phyloP scores from a whole-genome alignment of 768 basidiomycete species.

The Pleurotus citrinopileatus region DNA sequence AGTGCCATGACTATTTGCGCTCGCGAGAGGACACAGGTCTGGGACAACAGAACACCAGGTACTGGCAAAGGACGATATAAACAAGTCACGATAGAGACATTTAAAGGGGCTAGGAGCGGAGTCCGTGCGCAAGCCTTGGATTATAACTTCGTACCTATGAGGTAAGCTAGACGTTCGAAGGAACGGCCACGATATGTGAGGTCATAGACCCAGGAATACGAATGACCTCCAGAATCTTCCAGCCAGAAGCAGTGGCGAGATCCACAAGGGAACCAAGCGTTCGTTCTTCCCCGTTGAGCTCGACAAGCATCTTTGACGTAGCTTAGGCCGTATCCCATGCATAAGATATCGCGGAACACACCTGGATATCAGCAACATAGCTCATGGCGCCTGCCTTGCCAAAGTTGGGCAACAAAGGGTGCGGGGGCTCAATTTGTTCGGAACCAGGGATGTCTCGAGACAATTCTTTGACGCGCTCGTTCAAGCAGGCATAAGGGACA shows the following conservation, averaged over 20 bases:
- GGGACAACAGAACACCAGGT: no score
- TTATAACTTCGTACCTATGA: no score
- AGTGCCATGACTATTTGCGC: no score
- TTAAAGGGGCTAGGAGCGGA: no score
- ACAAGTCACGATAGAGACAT: no score
- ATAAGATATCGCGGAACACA: conserved; percentile 5
- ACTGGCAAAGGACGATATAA: no score
- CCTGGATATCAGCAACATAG: conserved; percentile 23
- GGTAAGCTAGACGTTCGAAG: no score
- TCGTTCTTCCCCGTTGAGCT: conserved; percentile 26
- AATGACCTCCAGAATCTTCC: conserved; percentile 18
- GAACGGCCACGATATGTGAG: conserved; percentile 1
- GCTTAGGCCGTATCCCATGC: not conserved
- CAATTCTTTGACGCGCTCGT: conserved; percentile 8
- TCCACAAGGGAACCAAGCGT: conserved; percentile 22
- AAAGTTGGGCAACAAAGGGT: conserved; percentile 24
- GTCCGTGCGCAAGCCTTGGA: no score
- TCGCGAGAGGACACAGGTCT: no score
- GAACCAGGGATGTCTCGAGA: not conserved
- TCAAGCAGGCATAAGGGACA: conserved; percentile 16
- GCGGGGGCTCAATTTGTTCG: conserved; percentile 15
- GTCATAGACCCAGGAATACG: conserved; percentile 1
- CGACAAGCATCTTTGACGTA: conserved; percentile 23
- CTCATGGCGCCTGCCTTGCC: conserved; percentile 19
- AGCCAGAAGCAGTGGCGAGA: conserved; percentile 22